A percentile compares a stretch with the other conserved stretches of the same genome.
Evolutionary conservation across 805 yeast genomes (phyloP).

Genomic region (Candida arabinofermentans): DNA sequence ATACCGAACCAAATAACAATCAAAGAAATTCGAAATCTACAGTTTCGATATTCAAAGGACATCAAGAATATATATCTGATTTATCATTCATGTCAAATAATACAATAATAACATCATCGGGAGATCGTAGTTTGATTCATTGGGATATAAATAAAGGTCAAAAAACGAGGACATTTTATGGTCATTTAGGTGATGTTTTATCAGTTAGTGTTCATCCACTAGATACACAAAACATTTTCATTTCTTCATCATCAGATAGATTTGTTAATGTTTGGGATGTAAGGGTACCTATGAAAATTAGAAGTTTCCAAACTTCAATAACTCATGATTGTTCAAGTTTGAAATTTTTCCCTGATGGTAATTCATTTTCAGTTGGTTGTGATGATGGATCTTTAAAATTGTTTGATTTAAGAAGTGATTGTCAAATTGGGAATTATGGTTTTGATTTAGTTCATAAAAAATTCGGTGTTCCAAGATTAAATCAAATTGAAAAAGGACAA

Average conservation of each 20-base stretch:
- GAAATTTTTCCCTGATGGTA: conserved; percentile 64
- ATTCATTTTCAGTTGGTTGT: conserved; percentile 68
- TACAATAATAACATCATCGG: conserved; percentile 64
- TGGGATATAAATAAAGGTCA: conserved; percentile 76
- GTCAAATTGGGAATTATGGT: conserved; percentile 53
- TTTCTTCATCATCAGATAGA: conserved; percentile 69
- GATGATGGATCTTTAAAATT: conserved; percentile 73
- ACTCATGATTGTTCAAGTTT: conserved; percentile 59
- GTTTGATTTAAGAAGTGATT: conserved; percentile 74
- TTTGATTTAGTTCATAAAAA: conserved; percentile 16
- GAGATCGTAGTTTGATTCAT: conserved; percentile 72
- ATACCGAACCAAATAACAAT: too few relatives aligned
- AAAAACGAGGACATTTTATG: conserved; percentile 49
- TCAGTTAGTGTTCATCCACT: conserved; percentile 34
- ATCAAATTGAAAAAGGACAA: conserved; percentile 6
- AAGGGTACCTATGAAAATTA: conserved; percentile 36
- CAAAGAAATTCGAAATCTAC: conserved; percentile 24
- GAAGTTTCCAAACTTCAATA: conserved; percentile 47
- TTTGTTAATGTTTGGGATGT: conserved; percentile 63
- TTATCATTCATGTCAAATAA: conserved; percentile 60
- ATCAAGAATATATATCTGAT: conserved; percentile 76
- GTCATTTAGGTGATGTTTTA: conserved; percentile 71
- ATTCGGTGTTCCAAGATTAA: conserved; percentile 14
- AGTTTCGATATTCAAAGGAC: conserved; percentile 66
- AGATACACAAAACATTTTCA: conserved; percentile 35